Conservation (phyloP, 768 basidiomycete species). For the Naganishia friedmannii region DNA sequence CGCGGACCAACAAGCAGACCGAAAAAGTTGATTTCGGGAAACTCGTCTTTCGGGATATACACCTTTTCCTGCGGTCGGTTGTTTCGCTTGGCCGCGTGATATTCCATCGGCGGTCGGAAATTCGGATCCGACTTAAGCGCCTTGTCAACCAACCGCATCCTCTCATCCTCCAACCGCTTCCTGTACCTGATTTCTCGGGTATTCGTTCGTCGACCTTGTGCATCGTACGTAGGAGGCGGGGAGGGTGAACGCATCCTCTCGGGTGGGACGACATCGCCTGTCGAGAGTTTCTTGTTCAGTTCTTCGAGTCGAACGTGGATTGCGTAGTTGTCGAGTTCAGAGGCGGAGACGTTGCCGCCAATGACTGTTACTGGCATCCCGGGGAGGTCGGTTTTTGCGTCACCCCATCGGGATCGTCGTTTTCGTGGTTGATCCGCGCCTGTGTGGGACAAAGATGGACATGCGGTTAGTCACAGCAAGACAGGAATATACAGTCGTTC, state of each 20-base stretch:
- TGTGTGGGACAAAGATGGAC: not conserved
- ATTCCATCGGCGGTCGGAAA: constrained; percentile 95
- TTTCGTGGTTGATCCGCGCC: constrained; percentile 80
- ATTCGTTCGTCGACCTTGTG: constrained; percentile 95
- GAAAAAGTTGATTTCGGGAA: constrained; percentile 99
- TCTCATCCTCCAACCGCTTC: constrained; percentile 67
- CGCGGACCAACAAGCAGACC: constrained; percentile 96
- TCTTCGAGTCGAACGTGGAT: constrained; percentile 94
- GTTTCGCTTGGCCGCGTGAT: constrained; percentile 82
- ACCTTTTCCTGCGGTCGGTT: constrained; percentile 95
- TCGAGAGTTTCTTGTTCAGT: constrained; percentile 87
- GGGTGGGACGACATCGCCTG: constrained; percentile 93
- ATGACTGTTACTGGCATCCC: constrained; percentile 86
- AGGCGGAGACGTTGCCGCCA: constrained; percentile 81
- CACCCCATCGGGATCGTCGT: constrained; percentile 96
- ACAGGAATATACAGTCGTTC: too few relatives aligned
- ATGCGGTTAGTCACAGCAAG: not conserved
- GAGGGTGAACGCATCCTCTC: constrained; percentile 93
- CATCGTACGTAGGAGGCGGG: constrained; percentile 95
- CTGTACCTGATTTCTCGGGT: constrained; percentile 97
- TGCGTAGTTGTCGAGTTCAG: constrained; percentile 96
- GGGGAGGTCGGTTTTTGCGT: constrained; percentile 75
- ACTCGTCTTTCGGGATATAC: constrained; percentile 99
- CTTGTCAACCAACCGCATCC: constrained; percentile 85
- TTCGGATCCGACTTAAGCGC: constrained; percentile 98